These are phyloP conservation scores for Phallus indusiatus DNA, from an alignment of 768 basidiomycete species.

Conservation along the genomic window DNA sequence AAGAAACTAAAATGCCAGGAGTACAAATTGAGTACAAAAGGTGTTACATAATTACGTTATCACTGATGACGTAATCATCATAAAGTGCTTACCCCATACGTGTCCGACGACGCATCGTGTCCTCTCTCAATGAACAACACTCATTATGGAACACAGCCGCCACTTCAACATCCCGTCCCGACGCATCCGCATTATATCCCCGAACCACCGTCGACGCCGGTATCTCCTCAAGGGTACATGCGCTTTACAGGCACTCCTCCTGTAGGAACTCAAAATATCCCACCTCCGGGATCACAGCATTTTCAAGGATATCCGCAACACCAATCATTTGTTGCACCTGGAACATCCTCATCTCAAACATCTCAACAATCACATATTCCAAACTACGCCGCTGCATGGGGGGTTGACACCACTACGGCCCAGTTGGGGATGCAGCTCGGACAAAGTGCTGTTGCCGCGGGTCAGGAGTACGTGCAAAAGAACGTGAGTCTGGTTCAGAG, in stretches of 20 bases:
- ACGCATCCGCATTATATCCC: conserved; percentile 83
- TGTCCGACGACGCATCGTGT: not conserved
- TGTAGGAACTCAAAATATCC: conserved; percentile 20
- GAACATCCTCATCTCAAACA: conserved; percentile 11
- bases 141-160: conserved; percentile 45
- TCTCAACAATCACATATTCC: conserved; percentile 30
- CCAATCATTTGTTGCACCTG: conserved; percentile 12
- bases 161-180: conserved; percentile 79
- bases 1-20: no score
- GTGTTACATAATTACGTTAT: not conserved
- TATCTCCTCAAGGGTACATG: conserved; percentile 67
- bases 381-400: conserved; percentile 63
- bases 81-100: not conserved
- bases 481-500: conserved; percentile 48
- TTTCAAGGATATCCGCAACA: conserved; percentile 16
- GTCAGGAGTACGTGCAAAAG: conserved; percentile 91
- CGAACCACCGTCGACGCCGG: conserved; percentile 69
- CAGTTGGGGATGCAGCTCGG: conserved; percentile 96
- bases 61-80: not conserved
- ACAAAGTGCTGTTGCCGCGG: conserved; percentile 81
- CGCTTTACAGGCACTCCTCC: conserved; percentile 57
- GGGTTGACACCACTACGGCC: conserved; percentile 87
- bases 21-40: no score
- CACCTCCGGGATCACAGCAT: conserved; percentile 18
- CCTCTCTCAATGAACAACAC: conserved; percentile 25